Base-by-base conservation (phyloP, 2,329 filamentous ascomycete genomes). In the Exophiala xenobiotica region DNA sequence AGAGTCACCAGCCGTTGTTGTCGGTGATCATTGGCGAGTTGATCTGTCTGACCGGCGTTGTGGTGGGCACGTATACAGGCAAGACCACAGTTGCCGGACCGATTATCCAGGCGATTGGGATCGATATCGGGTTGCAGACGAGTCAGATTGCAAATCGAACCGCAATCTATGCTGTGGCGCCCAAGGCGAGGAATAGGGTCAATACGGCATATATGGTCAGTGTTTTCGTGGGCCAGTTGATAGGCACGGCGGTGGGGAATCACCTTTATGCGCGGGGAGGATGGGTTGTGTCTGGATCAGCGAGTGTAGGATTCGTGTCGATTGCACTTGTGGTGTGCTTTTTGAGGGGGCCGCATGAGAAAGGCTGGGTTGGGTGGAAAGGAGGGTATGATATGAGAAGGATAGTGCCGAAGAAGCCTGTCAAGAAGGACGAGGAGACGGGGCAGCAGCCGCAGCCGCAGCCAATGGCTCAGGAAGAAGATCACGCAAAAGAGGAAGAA, bases 151-250 rank as follows among this genome's bases (percentile, higher is more conserved):
- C 86, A 1, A 90, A 91, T 61, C 74, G 88, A 0, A 77, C 78
- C 0, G 77, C 81, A 2, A 87, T 93, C 18, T 92, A 88, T 61
- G 70, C 73, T 1, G 82, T 92, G n/a, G 85, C 86, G 46, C 83
- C 87, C 0, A 83, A 82, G 54, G 83, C 84, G 0, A 72, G 86
- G 3, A 93, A 90, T 67, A 71, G 88, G 3, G 79, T 92, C 22
- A 93, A 93, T 65, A 90, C 88, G 0, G 86, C 84, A 1, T 93
- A 90, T 63, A 93, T 92, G 88, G 78, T 90, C 0, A 77, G 78
- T 7, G 82, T 81, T 0, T 92, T 92, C 62, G 82, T 79, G 26
- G 88, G 88, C 0, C 88, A 93, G 71, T 63, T 93, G 40, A 84
- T 83, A 2, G 88, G 88, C 0, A 85, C 82, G 0, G 75, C 80